Evolutionary conservation across 1,139 yeast genomes (phyloP).

Genomic region (Geotrichum carabidarum): DNA sequence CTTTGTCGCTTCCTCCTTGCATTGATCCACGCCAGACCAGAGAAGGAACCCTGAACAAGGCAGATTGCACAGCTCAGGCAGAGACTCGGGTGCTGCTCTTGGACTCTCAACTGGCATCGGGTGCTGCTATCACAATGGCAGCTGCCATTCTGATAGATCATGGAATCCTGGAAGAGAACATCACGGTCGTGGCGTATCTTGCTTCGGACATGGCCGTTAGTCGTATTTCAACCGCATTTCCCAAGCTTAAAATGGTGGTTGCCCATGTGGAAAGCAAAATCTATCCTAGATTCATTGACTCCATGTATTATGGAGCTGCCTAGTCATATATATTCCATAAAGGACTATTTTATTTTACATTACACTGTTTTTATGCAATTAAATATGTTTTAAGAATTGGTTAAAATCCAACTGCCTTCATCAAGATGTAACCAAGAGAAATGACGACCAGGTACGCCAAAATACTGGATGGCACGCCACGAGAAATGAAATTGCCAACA

Average conservation of each 20-base stretch:
- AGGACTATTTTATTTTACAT: neutral
- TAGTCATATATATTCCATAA: neutral
- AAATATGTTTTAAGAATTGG: no score
- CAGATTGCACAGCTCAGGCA: constrained; percentile 19
- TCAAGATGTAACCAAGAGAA: constrained; percentile 73
- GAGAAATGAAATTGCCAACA: constrained; percentile 73
- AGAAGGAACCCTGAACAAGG: constrained; percentile 21
- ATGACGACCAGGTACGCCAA: constrained; percentile 64
- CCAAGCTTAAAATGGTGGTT: constrained; percentile 59
- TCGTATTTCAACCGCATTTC: constrained; percentile 69
- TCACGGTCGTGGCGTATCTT: constrained; percentile 63
- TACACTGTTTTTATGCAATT: neutral
- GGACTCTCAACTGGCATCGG: constrained; percentile 86
- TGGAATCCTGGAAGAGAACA: constrained; percentile 57
- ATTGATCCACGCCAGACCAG: constrained; percentile 27
- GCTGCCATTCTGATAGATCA: constrained; percentile 82
- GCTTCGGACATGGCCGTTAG: constrained; percentile 82
- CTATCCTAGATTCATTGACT: constrained; percentile 67
- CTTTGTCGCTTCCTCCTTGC: constrained; percentile 53
- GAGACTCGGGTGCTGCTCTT: constrained; percentile 56
- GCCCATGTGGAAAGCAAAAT: constrained; percentile 49
- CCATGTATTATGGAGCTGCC: constrained; percentile 71
- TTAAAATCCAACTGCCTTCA: constrained; percentile 49
- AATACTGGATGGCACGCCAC: constrained; percentile 84
- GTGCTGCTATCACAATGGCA: constrained; percentile 94